Conservation (phyloP, 2,329 filamentous ascomycete species). For the Pseudodiploospora longispora region DNA sequence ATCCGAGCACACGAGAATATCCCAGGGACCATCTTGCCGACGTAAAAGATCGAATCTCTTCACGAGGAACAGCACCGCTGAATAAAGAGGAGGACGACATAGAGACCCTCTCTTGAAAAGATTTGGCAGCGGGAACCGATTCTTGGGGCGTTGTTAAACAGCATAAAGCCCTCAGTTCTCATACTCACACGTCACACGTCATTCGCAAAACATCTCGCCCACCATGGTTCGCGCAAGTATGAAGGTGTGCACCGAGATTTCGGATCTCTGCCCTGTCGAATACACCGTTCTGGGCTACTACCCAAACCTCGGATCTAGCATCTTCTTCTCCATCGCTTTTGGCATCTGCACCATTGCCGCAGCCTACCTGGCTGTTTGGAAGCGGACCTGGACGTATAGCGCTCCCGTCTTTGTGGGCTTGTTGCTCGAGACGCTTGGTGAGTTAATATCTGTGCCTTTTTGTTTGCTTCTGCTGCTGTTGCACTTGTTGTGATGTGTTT, state of each 20-base stretch:
- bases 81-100: no score
- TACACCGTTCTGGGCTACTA: constrained; percentile 48
- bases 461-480: no score
- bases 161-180: no score
- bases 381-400: constrained; percentile 49
- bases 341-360: constrained; percentile 35
- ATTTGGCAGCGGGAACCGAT: no score
- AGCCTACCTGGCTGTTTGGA: constrained; percentile 36
- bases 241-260: constrained; percentile 27
- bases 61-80: no score
- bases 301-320: constrained; percentile 47
- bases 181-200: no score
- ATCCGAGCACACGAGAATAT: no score
- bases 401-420: constrained; percentile 40
- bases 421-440: constrained; percentile 43
- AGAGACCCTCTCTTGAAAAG: no score
- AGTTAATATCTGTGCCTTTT: constrained; percentile 5
- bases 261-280: constrained; percentile 38
- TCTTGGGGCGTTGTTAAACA: no score
- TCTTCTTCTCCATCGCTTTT: constrained; percentile 45
- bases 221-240: constrained; percentile 6
- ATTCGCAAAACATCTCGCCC: neutral
- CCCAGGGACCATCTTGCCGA: no score
- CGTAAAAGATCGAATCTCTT: no score
- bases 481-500: no score